Evolutionary conservation across 1,284 basidiomycete species (phyloP).

Genomic region (Singerocomus rubriflavus): DNA sequence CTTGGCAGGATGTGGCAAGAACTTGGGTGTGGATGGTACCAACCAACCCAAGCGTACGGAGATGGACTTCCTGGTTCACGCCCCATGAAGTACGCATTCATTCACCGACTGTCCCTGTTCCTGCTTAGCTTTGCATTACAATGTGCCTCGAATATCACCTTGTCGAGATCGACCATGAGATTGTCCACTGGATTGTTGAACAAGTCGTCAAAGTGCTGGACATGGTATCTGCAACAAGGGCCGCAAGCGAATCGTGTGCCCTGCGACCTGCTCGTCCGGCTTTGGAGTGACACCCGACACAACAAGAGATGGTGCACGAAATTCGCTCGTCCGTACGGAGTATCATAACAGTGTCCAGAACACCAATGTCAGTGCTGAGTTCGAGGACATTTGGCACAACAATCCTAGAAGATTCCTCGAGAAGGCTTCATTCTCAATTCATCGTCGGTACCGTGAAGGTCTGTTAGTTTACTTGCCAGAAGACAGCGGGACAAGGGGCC

Average conservation of each 20-base stretch:
- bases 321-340: slow-evolving; percentile 73
- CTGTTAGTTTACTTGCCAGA: slow-evolving; percentile 3
- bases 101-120: slow-evolving; percentile 72
- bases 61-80: neutral
- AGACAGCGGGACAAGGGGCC: slow-evolving; percentile 13
- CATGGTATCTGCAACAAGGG: slow-evolving; percentile 77
- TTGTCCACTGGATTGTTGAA: slow-evolving; percentile 64
- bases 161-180: slow-evolving; percentile 72
- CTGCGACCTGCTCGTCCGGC: slow-evolving; percentile 85
- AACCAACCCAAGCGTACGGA: neutral
- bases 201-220: slow-evolving; percentile 67
- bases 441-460: slow-evolving; percentile 64
- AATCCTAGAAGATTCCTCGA: slow-evolving; percentile 80
- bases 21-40: slow-evolving; percentile 80
- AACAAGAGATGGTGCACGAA: slow-evolving; percentile 48
- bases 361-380: slow-evolving; percentile 88
- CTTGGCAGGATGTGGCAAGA: slow-evolving; percentile 72
- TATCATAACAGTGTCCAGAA: slow-evolving; percentile 86
- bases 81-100: neutral
- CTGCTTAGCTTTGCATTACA: slow-evolving; percentile 51
- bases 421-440: slow-evolving; percentile 86
- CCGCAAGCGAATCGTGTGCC: slow-evolving; percentile 77
- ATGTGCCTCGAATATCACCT: slow-evolving; percentile 78
- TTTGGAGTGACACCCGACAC: slow-evolving; percentile 35
- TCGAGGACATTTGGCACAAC: slow-evolving; percentile 92